Evolutionary conservation across 2,329 filamentous ascomycete genomes (phyloP).

Genomic region (Stemphylium beticola): DNA sequence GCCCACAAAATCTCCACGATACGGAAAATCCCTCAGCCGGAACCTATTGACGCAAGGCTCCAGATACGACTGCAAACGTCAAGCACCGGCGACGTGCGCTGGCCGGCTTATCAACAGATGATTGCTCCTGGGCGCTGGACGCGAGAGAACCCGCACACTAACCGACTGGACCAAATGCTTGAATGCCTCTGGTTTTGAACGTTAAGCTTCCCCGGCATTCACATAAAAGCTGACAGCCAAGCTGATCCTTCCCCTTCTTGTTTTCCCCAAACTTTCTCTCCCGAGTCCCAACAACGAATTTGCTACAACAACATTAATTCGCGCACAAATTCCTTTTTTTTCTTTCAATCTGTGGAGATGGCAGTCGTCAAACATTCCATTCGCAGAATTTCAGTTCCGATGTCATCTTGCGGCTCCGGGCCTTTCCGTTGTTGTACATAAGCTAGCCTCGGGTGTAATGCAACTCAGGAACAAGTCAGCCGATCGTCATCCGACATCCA

Average conservation of each 20-base stretch:
- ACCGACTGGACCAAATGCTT: neutral
- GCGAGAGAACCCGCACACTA: neutral
- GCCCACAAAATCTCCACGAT: neutral
- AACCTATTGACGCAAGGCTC: neutral
- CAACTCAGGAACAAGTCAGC: slow-evolving; percentile 21
- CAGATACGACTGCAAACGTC: neutral
- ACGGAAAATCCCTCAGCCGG: neutral
- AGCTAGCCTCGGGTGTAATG: slow-evolving; percentile 10
- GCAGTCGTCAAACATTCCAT: neutral
- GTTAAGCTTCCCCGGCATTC: too few species aligned
- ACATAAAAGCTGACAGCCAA: too few species aligned
- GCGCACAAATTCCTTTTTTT: neutral
- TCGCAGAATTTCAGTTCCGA: neutral
- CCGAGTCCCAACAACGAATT: neutral
- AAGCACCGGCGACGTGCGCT: neutral
- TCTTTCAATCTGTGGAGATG: neutral
- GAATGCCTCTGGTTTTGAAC: too few species aligned
- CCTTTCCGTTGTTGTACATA: slow-evolving; percentile 8
- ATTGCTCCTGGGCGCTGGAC: neutral
- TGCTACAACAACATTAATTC: neutral
- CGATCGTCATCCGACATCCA: slow-evolving; percentile 18
- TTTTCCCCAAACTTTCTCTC: too few species aligned
- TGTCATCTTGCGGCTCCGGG: slow-evolving; percentile 5
- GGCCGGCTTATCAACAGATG: neutral
- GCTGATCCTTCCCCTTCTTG: neutral